Base-by-base conservation (phyloP, 768 basidiomycete species). In the Kondoa subrosea region DNA sequence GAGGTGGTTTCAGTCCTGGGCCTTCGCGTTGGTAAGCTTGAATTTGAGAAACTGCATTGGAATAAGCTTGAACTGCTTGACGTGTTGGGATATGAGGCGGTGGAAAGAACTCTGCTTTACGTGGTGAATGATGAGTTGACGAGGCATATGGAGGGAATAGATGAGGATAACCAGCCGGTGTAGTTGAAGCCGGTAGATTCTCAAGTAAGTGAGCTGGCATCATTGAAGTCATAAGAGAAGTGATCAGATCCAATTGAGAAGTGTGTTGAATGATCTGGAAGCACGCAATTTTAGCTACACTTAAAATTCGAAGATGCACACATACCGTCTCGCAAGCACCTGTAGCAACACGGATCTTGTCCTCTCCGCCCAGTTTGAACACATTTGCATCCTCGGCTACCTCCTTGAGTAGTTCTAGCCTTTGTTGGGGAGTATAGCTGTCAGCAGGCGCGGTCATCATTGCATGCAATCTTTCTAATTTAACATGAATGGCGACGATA, bases 351-450 rank as follows among this genome's bases (percentile, higher is more conserved):
- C 74, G 26, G 61, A 75, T 75, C 74, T 75, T 75, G 72, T 75
- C 74, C 67, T 75, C 74, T 8, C 72, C 73, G 26, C 74, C 74
- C 4, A 75, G 67, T 26, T 71, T 71, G 66, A 72, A 75, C 56
- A 67, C 58, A 25, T 69, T 64, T 25, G 91, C 91, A 78, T 96
- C 93, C 66, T 97, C 92, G 4, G 91, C 90, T 74, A 97, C 91
- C 76, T 95, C 89, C 60, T 85, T 83, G 72, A 99, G 84, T 33
- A 92, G 83, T 81, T 85, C 85, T 66, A 96, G 85, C 57, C 90
- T 84, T 72, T 89, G 85, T 61, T 75, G 74, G 21, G 77, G 77
- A 25, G 73, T 73, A 68, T 71, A 71, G 31, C 62, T 67, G 16
- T 70, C 70, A 56, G 71, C 26, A 1, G 31, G 33, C 68, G 82